phyloP scores from a whole-genome alignment of 371 early-diverging fungal species.

The Chytridiales sp. region DNA sequence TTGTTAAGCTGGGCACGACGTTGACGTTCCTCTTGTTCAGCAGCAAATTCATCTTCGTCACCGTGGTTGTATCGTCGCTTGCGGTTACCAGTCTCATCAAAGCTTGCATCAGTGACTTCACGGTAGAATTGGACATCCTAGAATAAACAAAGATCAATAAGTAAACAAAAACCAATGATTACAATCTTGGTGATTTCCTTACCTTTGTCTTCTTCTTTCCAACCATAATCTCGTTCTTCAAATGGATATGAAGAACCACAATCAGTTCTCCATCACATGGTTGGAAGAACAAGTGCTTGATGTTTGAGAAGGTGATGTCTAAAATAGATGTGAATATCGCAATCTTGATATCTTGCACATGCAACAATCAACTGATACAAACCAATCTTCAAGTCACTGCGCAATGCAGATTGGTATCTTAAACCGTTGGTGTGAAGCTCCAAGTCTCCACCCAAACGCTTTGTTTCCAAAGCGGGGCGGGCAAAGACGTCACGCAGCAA shows the following conservation, averaged over 20 bases:
- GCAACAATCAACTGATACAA: slow-evolving; percentile 28
- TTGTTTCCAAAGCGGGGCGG: slow-evolving; percentile 78
- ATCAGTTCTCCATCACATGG: slow-evolving; percentile 96
- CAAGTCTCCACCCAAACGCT: slow-evolving; percentile 86
- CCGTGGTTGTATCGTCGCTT: slow-evolving; percentile 88
- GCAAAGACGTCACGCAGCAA: slow-evolving; percentile 86
- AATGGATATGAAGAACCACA: slow-evolving; percentile 94
- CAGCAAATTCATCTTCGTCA: slow-evolving; percentile 95
- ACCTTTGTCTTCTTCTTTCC: slow-evolving; percentile 96
- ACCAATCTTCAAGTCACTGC: slow-evolving; percentile 81
- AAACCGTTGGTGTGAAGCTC: slow-evolving; percentile 95
- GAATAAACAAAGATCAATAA: neutral
- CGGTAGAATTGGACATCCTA: slow-evolving; percentile 98
- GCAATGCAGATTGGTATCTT: slow-evolving; percentile 78
- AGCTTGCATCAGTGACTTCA: slow-evolving; percentile 92
- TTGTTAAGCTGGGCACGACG: slow-evolving; percentile 86
- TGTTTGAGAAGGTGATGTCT: slow-evolving; percentile 96
- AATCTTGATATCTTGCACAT: no score
- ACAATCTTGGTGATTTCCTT: neutral
- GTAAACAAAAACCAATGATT: neutral
- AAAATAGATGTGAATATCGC: no score
- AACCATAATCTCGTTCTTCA: slow-evolving; percentile 95
- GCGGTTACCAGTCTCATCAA: slow-evolving; percentile 97
- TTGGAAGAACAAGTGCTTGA: slow-evolving; percentile 98
- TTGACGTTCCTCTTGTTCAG: slow-evolving; percentile 92